A percentile compares a stretch with the other conserved stretches of the same genome.
Conservation (phyloP, 305 asterid genomes). For the Andrographis paniculata region DNA sequence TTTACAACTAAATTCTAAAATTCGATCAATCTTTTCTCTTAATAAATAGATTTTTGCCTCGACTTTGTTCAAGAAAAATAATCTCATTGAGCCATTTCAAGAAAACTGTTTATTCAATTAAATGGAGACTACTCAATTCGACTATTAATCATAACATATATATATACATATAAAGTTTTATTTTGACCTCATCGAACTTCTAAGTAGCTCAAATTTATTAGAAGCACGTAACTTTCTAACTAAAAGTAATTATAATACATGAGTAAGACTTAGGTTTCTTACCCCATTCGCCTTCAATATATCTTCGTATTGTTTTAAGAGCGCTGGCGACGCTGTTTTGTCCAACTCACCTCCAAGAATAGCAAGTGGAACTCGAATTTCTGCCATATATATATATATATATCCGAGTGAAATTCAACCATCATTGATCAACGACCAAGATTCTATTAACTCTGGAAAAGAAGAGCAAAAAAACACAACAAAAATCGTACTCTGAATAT, state of each 20-base stretch:
- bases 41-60: no score
- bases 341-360: slow-evolving; percentile 49
- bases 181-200: no score
- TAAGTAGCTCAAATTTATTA: no score
- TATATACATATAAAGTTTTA: no score
- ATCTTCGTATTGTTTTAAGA: slow-evolving; percentile 28
- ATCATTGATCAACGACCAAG: background rate
- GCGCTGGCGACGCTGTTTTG: slow-evolving; percentile 25
- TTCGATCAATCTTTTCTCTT: no score
- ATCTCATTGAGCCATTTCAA: no score
- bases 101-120: no score
- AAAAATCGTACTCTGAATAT: slow-evolving; percentile 28
- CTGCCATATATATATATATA: slow-evolving; percentile 19
- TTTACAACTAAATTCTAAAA: no score
- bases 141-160: no score
- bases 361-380: slow-evolving; percentile 36
- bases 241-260: background rate
- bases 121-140: no score
- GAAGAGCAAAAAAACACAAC: background rate
- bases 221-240: background rate
- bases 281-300: slow-evolving; percentile 36
- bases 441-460: background rate
- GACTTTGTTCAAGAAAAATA: no score
- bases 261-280: background rate
- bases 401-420: background rate